Evolutionary conservation across 2,329 filamentous ascomycete species (phyloP), one percentile per base, ranked within the genome.

Genomic region (Penicillium sp.): DNA sequence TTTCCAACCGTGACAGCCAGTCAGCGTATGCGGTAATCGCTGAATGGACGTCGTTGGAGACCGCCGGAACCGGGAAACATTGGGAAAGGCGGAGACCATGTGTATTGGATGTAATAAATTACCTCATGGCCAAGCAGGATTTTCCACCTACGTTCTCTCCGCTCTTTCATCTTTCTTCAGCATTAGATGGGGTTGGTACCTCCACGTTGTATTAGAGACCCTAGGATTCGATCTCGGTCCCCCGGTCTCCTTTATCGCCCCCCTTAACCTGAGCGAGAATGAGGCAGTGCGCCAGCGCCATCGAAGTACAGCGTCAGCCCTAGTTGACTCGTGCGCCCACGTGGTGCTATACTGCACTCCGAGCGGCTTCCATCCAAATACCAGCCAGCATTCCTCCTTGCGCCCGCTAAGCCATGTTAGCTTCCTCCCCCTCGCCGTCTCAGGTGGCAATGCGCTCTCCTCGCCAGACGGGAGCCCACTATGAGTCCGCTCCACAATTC

Each of bases 381-480:
- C 31, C 50, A 59, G 46, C 31, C 50, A 59, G 46, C 59, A 63
- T 63, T 63, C 61, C 42, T 50, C 35, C 16, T 9, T 38, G 35
- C 36, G 24, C 27, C 18, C 27, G 27, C 31, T 46, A 57, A 56
- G 50, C 48, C 48, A 73, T 74, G 69, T 67, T 74, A 62, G 65
- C 69, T 54, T 74, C 73, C 25, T 74, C 72, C 53, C 70, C 73
- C 38, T 74, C 72, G 49, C 70, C 72, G 24, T 66, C 68, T 22
- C 69, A 71, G 54, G 64, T 68, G 52, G 66, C 69, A 46, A 61
- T 74, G 56, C 71, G 69, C 55, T 63, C 57, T 44, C 59, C 59
- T 50, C 57, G 54, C 36, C 48, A 57, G 50, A 55, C 60, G 30
- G 56, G 59, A 18, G 44, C 58, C 44, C 66, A 69, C 55, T 66